Conservation (phyloP, 352 stramenopile genomes). For the Phytophthora vignae region DNA sequence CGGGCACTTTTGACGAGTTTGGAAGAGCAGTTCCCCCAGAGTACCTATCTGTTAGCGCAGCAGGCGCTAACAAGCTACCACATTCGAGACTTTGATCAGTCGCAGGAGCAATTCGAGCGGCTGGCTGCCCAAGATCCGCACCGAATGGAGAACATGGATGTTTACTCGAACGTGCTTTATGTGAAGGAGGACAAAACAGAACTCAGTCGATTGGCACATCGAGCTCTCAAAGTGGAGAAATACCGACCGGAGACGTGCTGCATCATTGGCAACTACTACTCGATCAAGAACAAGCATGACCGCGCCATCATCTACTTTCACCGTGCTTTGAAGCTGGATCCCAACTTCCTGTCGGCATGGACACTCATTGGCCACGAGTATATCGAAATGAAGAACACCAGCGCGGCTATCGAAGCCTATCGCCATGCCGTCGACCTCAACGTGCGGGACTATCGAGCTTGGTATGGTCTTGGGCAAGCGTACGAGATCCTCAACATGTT, state of each 20-base stretch:
- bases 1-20: conserved; percentile 62
- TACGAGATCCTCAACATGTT: conserved; percentile 99
- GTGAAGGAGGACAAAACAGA: conserved; percentile 89
- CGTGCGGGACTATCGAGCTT: conserved; percentile 96
- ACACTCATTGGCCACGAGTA: conserved; percentile 99
- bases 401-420: conserved; percentile 97
- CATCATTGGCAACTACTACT: conserved; percentile 95
- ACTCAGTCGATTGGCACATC: conserved; percentile 91
- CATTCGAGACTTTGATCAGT: conserved; percentile 83
- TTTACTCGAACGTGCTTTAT: conserved; percentile 90
- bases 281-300: conserved; percentile 94
- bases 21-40: conserved; percentile 64
- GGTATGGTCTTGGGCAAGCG: conserved; percentile 98
- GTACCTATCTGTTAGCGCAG: conserved; percentile 79
- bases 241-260: conserved; percentile 98
- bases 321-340: conserved; percentile 95
- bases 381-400: conserved; percentile 99
- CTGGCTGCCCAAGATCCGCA: conserved; percentile 72
- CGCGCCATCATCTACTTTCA: conserved; percentile 98
- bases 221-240: conserved; percentile 95
- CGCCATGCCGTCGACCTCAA: conserved; percentile 94
- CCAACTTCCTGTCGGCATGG: conserved; percentile 96
- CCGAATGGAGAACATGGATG: conserved; percentile 84
- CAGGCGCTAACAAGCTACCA: conserved; percentile 85
- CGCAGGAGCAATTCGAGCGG: conserved; percentile 78